Conservation (phyloP, 305 asterid species). For the Striga hermonthica region DNA sequence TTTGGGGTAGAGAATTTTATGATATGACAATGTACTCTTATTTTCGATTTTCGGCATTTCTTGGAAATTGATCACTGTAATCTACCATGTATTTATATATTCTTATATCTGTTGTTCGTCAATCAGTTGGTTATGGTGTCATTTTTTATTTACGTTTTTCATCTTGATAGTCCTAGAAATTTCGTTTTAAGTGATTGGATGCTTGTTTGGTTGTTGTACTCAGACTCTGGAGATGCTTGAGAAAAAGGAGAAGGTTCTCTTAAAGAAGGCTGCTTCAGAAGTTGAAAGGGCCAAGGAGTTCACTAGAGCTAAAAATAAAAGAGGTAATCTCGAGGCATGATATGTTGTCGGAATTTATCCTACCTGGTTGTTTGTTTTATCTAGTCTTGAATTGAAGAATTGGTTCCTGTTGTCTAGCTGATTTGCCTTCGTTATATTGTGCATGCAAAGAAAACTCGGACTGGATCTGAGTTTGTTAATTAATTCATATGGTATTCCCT, state of each 20-base stretch:
- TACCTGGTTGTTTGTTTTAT: background rate
- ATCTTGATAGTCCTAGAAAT: background rate
- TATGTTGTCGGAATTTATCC: slow-evolving; percentile 21
- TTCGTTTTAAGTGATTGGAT: slow-evolving; percentile 14
- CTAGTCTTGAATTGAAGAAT: background rate
- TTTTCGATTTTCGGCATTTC: background rate
- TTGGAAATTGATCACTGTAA: background rate
- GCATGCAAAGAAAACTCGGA: background rate
- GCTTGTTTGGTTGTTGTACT: slow-evolving; percentile 29
- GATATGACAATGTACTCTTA: background rate
- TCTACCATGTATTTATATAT: background rate
- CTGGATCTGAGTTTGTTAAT: background rate
- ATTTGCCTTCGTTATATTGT: background rate
- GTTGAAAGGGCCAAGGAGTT: slow-evolving; percentile 76
- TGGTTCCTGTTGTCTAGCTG: background rate
- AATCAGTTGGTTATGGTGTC: slow-evolving; percentile 20
- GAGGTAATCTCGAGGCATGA: slow-evolving; percentile 45
- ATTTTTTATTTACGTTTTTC: background rate
- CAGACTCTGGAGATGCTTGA: slow-evolving; percentile 85
- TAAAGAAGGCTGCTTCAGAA: slow-evolving; percentile 68
- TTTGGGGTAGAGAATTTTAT: slow-evolving; percentile 8
- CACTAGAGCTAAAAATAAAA: slow-evolving; percentile 70
- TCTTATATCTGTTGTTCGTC: background rate
- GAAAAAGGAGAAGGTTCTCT: slow-evolving; percentile 72
- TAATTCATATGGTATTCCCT: no score